These are phyloP conservation scores for Pseudogymnoascus pannorum DNA, from an alignment of 2,329 filamentous ascomycete genomes.

Conservation along the genomic window DNA sequence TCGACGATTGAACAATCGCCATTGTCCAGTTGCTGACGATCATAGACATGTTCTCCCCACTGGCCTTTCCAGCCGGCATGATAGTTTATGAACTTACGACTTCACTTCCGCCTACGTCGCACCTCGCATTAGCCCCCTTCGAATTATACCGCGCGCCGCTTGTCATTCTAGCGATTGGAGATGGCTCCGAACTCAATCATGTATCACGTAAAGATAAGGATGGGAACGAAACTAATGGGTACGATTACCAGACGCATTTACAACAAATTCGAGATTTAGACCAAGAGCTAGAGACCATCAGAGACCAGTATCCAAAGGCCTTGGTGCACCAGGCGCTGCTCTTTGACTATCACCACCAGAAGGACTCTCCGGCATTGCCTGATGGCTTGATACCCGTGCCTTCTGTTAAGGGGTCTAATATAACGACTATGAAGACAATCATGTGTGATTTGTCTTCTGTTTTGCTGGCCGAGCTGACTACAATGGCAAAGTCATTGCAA, in stretches of 20 bases:
- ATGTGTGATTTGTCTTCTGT: constrained; percentile 73
- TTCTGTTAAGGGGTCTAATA: constrained; percentile 57
- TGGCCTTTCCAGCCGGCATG: constrained; percentile 77
- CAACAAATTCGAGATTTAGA: constrained; percentile 52
- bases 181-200: constrained; percentile 62
- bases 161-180: constrained; percentile 75
- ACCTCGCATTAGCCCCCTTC: constrained; percentile 76
- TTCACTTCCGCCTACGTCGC: constrained; percentile 69
- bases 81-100: constrained; percentile 85
- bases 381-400: constrained; percentile 68
- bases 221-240: constrained; percentile 45
- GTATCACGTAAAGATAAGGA: constrained; percentile 48
- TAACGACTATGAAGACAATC: constrained; percentile 73
- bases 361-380: constrained; percentile 46
- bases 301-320: constrained; percentile 66
- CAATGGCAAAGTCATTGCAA: constrained; percentile 65
- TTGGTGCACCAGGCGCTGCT: constrained; percentile 72
- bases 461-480: constrained; percentile 68
- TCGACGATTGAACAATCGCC: neutral
- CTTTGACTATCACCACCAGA: constrained; percentile 60
- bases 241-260: constrained; percentile 41
- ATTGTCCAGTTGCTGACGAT: constrained; percentile 10
- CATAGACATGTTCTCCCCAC: constrained; percentile 85
- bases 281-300: constrained; percentile 63
- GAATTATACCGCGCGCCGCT: constrained; percentile 83